These are phyloP conservation scores for Paxillus involutus DNA, from an alignment of 768 basidiomycete species.

Conservation along the genomic window DNA sequence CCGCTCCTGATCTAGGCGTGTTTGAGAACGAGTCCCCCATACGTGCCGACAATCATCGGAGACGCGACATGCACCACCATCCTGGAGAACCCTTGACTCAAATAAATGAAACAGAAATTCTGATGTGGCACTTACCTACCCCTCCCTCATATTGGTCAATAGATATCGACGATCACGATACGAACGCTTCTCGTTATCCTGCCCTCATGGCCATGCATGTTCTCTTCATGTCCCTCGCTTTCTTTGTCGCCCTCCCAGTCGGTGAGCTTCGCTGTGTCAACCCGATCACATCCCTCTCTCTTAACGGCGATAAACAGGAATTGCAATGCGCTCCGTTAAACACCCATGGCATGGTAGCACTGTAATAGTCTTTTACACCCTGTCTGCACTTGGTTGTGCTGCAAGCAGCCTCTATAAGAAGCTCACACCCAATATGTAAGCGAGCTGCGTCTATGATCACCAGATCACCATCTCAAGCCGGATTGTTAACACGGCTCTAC, in stretches of 20 bases:
- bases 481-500: conserved; percentile 6
- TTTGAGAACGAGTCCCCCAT: not conserved
- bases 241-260: conserved; percentile 79
- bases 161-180: conserved; percentile 61
- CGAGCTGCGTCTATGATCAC: conserved; percentile 12
- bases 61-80: conserved; percentile 43
- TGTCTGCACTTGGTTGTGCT: conserved; percentile 63
- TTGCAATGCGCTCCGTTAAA: conserved; percentile 75
- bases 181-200: conserved; percentile 51
- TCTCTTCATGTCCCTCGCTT: conserved; percentile 74
- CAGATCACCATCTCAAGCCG: not conserved
- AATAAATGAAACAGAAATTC: conserved; percentile 78
- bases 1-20: conserved; percentile 18
- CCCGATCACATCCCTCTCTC: not conserved
- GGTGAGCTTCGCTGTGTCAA: conserved; percentile 45
- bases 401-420: conserved; percentile 73
- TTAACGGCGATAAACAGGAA: conserved; percentile 45
- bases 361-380: conserved; percentile 61
- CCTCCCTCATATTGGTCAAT: conserved; percentile 83
- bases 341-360: conserved; percentile 62
- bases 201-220: conserved; percentile 73
- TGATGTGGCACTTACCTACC: conserved; percentile 61
- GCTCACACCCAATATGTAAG: conserved; percentile 81
- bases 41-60: not conserved
- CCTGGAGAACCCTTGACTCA: conserved; percentile 50